Evolutionary conservation across 192 early-diverging fungal species (phyloP).

Genomic region (Coemansia asiatica): DNA sequence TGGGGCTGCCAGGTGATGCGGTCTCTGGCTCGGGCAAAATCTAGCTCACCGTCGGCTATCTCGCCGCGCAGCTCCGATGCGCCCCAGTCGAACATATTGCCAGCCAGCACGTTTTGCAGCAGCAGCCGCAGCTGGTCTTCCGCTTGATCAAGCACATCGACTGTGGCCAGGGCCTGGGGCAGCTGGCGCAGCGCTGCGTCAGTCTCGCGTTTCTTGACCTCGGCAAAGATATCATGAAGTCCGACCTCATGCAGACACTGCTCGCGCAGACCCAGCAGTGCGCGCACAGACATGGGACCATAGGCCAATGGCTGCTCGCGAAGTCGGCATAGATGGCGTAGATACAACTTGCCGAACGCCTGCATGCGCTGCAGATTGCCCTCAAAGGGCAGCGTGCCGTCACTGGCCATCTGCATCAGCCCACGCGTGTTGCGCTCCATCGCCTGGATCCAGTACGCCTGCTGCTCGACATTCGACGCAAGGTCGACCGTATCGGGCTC

Average conservation of each 20-base stretch:
- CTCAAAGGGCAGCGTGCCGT: conserved; percentile 24
- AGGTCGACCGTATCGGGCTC: conserved; percentile 71
- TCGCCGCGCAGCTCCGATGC: conserved; percentile 60
- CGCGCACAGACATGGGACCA: conserved; percentile 70
- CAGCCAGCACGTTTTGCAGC: conserved; percentile 70
- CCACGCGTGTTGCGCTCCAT: conserved; percentile 67
- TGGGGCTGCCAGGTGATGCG: conserved; percentile 43
- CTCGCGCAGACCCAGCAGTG: conserved; percentile 72
- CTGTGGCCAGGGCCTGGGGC: conserved; percentile 43
- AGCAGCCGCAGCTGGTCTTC: conserved; percentile 45
- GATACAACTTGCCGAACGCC: conserved; percentile 67
- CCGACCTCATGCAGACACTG: conserved; percentile 82
- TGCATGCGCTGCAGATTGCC: conserved; percentile 11
- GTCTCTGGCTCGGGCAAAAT: conserved; percentile 57
- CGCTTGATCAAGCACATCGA: conserved; percentile 54
- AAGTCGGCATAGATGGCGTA: conserved; percentile 63
- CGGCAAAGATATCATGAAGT: conserved; percentile 72
- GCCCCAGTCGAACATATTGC: conserved; percentile 89
- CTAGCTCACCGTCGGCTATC: conserved; percentile 60
- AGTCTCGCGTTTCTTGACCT: conserved; percentile 70
- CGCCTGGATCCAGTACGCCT: conserved; percentile 74
- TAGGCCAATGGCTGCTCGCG: conserved; percentile 71
- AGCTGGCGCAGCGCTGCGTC: conserved; percentile 59
- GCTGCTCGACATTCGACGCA: conserved; percentile 54
- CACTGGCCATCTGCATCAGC: conserved; percentile 62